Evolutionary conservation across 106 monocot species (phyloP), one percentile per base, ranked within the genome.

Genomic region (Dendrobium huoshanense): DNA sequence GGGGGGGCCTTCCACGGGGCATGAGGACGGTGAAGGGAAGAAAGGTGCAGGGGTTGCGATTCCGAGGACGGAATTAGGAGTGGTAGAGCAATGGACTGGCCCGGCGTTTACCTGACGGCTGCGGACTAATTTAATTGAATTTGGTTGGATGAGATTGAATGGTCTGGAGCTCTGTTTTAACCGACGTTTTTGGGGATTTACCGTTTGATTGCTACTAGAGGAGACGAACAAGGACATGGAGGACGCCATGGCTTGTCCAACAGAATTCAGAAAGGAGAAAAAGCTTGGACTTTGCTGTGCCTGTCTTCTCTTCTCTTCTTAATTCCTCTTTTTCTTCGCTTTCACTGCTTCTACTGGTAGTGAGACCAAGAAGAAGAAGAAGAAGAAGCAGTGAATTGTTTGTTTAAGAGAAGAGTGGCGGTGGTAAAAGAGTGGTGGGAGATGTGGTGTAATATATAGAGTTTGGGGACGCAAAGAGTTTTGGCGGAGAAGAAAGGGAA

Each of bases 21-120:
- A 10, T 0, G 67, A 22, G 55, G n/a, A 55, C 9, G 41, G 24
- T 15, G 76, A 25, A 13, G 49, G 27, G 11, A 4, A 24, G 49
- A 51, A 76, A 8, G 49, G 25, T 13, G 76, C 27, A 10, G 76
- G 8, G 19, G 51, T 5, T n/a, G 70, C 27, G 49, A 78, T 48
- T 7, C 78, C 68, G 37, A 83, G 68, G 49, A 83, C 68, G 47
- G 82, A 82, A 19, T 77, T 41, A 24, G 55, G 44, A 24, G 73
- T 55, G 33, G 1, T 15, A 19, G 76, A 61, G 81, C 74, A 81
- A 42, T 65, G 75, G 76, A 76, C 47, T 22, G 75, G 9, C 0
- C 40, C 25, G 51, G 19, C 76, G 25, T n/a, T 41, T 4, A 4
- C 47, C 76, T 10, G 74, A 41, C 43, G 74, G 43, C 41, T 18